Conservation (phyloP, 2,329 filamentous ascomycete species). For the Colletotrichum sp. region DNA sequence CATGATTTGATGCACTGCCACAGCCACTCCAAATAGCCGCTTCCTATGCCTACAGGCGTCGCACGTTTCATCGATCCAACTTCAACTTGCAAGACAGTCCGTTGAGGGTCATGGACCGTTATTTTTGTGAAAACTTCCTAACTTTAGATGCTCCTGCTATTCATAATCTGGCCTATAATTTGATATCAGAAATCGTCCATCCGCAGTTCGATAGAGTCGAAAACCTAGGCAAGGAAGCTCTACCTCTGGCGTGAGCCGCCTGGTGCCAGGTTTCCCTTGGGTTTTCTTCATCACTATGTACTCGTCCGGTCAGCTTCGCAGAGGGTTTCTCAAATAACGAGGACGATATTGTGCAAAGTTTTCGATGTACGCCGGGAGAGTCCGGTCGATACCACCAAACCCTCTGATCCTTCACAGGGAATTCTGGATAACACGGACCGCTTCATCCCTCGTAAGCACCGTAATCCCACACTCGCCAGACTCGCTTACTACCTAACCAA, state of each 20-base stretch:
- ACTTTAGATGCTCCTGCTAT: not conserved
- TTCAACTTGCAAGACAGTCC: not conserved
- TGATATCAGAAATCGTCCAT: not conserved
- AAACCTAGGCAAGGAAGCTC: not conserved
- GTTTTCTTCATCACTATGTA: not conserved
- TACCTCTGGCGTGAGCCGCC: not conserved
- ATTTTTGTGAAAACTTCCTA: not conserved
- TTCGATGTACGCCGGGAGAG: not conserved
- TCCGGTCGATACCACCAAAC: not conserved
- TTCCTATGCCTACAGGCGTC: not conserved
- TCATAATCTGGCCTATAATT: not conserved
- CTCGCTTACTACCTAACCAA: not conserved
- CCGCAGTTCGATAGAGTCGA: not conserved
- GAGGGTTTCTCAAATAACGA: not conserved
- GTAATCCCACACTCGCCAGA: not conserved
- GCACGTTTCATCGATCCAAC: not conserved
- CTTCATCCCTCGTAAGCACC: slow-evolving; percentile 2
- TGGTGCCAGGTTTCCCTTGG: not conserved
- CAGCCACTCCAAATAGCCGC: not conserved
- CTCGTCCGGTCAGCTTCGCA: not conserved
- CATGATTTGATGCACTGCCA: not conserved
- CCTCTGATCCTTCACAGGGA: not conserved
- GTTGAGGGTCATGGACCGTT: not conserved
- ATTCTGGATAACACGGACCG: not conserved
- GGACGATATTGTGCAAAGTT: not conserved